Percentiles rank a stretch among this genome's conserved stretches.
Conservation (phyloP, 1,284 basidiomycete species). For the Ustilago sp. region DNA sequence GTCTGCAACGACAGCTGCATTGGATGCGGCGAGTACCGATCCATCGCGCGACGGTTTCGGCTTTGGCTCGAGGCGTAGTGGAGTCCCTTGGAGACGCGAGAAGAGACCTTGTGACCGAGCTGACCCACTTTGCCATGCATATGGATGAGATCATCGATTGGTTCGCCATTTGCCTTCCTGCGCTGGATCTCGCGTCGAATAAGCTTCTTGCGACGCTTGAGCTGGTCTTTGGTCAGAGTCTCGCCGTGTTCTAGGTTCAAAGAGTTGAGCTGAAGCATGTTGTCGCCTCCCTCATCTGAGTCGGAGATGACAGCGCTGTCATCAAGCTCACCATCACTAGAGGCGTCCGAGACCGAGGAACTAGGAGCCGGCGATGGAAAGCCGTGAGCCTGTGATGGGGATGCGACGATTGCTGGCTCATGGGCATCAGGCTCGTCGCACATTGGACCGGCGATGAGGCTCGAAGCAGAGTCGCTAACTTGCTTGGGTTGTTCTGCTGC, state of each 20-base stretch:
- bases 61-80: slow-evolving; percentile 55
- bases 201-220: slow-evolving; percentile 51
- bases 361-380: slow-evolving; percentile 3
- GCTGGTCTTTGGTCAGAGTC: slow-evolving; percentile 50
- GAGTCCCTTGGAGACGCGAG: slow-evolving; percentile 54
- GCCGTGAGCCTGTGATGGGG: slow-evolving; percentile 1
- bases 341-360: slow-evolving; percentile 27
- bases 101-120: slow-evolving; percentile 40
- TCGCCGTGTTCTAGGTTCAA: slow-evolving; percentile 57
- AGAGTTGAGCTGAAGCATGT: slow-evolving; percentile 22
- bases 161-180: slow-evolving; percentile 48
- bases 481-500: slow-evolving; percentile 13
- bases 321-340: slow-evolving; percentile 40
- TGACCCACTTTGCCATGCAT: slow-evolving; percentile 29
- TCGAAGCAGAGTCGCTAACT: slow-evolving; percentile 8
- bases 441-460: slow-evolving; percentile 31
- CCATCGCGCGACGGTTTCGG: slow-evolving; percentile 64
- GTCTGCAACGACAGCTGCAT: slow-evolving; percentile 28
- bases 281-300: slow-evolving; percentile 25
- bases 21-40: slow-evolving; percentile 57
- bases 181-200: slow-evolving; percentile 47
- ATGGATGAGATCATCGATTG: slow-evolving; percentile 36
- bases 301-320: slow-evolving; percentile 27
- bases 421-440: slow-evolving; percentile 40
- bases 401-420: neutral